These are phyloP conservation scores for Datisca glomerata DNA, from an alignment of 306 rosid species.

Conservation along the genomic window DNA sequence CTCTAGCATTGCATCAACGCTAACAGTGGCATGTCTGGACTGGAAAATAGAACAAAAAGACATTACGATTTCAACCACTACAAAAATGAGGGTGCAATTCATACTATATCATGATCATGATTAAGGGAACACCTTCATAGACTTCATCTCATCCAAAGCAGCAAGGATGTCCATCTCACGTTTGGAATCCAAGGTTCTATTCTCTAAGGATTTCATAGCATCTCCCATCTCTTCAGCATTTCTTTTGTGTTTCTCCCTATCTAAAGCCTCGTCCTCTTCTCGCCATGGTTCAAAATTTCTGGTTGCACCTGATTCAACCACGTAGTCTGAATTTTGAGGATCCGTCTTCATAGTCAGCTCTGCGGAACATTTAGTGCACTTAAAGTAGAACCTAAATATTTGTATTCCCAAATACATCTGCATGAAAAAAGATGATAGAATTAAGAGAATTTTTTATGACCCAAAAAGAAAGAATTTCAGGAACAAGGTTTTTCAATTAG, in stretches of 20 bases:
- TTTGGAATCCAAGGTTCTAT: slow-evolving; percentile 83
- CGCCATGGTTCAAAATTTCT: slow-evolving; percentile 75
- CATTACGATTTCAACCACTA: too few species aligned
- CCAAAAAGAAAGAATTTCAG: too few species aligned
- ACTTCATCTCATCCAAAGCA: slow-evolving; percentile 95
- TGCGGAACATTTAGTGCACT: slow-evolving; percentile 81
- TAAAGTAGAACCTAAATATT: slow-evolving; percentile 76
- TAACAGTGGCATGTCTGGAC: slow-evolving; percentile 87
- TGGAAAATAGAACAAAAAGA: slow-evolving; percentile 20
- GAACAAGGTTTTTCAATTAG: too few species aligned
- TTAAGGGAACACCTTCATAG: slow-evolving; percentile 54
- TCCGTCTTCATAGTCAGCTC: slow-evolving; percentile 84
- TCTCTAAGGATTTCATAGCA: slow-evolving; percentile 78
- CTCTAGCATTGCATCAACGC: slow-evolving; percentile 77
- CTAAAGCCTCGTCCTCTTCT: slow-evolving; percentile 63
- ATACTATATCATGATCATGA: background rate
- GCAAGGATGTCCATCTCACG: slow-evolving; percentile 70
- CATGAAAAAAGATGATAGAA: slow-evolving; percentile 11
- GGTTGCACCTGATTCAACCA: slow-evolving; percentile 64
- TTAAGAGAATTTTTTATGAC: background rate
- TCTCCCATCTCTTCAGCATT: slow-evolving; percentile 82
- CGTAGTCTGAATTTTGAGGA: slow-evolving; percentile 80
- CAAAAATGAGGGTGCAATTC: too few species aligned
- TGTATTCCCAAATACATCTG: slow-evolving; percentile 87
- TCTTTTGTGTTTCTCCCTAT: slow-evolving; percentile 41